Conservation (phyloP, 106 monocot genomes). For the Ottelia alismoides region DNA sequence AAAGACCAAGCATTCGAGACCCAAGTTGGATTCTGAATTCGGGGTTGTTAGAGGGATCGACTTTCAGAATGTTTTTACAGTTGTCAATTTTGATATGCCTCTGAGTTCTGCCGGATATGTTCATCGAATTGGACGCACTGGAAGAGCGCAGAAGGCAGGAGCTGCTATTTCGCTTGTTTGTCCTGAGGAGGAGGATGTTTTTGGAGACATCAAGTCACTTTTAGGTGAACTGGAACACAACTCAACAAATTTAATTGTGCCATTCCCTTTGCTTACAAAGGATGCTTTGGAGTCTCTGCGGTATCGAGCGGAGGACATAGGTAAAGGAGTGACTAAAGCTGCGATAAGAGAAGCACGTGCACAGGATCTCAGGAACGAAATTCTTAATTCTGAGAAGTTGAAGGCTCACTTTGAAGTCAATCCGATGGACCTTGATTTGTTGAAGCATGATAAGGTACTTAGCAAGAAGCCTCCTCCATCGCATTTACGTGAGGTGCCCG, state of each 20-base stretch:
- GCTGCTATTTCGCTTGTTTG: slow-evolving; percentile 77
- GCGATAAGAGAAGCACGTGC: slow-evolving; percentile 83
- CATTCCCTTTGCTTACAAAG: slow-evolving; percentile 68
- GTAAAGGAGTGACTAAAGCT: slow-evolving; percentile 61
- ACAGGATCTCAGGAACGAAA: slow-evolving; percentile 80
- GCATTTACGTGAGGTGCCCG: slow-evolving; percentile 71
- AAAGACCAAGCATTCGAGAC: too few species aligned
- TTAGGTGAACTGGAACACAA: slow-evolving; percentile 28
- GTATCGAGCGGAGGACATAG: slow-evolving; percentile 89
- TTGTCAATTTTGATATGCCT: slow-evolving; percentile 91
- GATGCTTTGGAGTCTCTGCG: slow-evolving; percentile 80
- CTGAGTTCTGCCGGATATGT: slow-evolving; percentile 63
- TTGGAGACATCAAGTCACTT: slow-evolving; percentile 45
- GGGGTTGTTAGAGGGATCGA: too few species aligned
- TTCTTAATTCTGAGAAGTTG: slow-evolving; percentile 82
- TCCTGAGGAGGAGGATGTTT: slow-evolving; percentile 37
- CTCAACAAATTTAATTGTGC: slow-evolving; percentile 23
- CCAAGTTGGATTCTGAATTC: too few species aligned
- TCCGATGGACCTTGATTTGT: slow-evolving; percentile 78
- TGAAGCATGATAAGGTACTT: slow-evolving; percentile 84
- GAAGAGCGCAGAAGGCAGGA: slow-evolving; percentile 70
- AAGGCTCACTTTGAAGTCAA: slow-evolving; percentile 88
- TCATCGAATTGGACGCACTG: slow-evolving; percentile 87
- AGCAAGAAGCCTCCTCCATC: slow-evolving; percentile 59
- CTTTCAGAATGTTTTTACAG: too few species aligned